A percentile compares a stretch with the other conserved stretches of the same genome.
Conservation (phyloP, 371 early-diverging fungal species). For the Mucor sp. region DNA sequence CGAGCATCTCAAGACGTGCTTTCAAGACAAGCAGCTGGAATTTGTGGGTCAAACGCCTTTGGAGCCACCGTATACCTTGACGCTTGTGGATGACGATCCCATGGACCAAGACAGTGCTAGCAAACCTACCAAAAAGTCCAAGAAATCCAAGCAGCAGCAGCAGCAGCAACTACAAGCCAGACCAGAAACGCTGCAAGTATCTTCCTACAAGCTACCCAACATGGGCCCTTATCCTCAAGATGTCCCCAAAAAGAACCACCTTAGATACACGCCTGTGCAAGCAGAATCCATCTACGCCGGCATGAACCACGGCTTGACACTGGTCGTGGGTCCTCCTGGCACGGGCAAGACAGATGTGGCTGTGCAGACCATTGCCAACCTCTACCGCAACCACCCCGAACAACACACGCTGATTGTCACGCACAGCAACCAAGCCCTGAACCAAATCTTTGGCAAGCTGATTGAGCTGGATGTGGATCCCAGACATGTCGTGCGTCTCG, state of each 20-base stretch:
- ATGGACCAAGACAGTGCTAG: slow-evolving; percentile 29
- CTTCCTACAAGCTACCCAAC: slow-evolving; percentile 61
- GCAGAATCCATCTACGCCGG: slow-evolving; percentile 88
- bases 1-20: slow-evolving; percentile 75
- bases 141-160: slow-evolving; percentile 47
- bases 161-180: slow-evolving; percentile 30
- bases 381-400: slow-evolving; percentile 87
- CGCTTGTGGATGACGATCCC: slow-evolving; percentile 41
- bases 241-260: slow-evolving; percentile 63
- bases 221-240: slow-evolving; percentile 80
- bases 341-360: slow-evolving; percentile 98
- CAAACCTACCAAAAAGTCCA: slow-evolving; percentile 44
- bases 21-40: slow-evolving; percentile 39
- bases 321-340: slow-evolving; percentile 96
- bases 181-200: slow-evolving; percentile 51
- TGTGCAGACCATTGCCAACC: slow-evolving; percentile 91
- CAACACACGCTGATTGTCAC: slow-evolving; percentile 92
- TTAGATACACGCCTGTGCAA: slow-evolving; percentile 88
- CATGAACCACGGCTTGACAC: slow-evolving; percentile 79
- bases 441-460: slow-evolving; percentile 95
- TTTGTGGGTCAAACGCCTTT: slow-evolving; percentile 21
- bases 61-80: slow-evolving; percentile 67
- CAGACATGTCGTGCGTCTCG: slow-evolving; percentile 90
- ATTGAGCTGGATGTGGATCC: slow-evolving; percentile 85
- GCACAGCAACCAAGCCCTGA: slow-evolving; percentile 94